Evolutionary conservation across 352 stramenopile species (phyloP), one percentile per base, ranked within the genome.

Genomic region (Globisporangium nagaii): DNA sequence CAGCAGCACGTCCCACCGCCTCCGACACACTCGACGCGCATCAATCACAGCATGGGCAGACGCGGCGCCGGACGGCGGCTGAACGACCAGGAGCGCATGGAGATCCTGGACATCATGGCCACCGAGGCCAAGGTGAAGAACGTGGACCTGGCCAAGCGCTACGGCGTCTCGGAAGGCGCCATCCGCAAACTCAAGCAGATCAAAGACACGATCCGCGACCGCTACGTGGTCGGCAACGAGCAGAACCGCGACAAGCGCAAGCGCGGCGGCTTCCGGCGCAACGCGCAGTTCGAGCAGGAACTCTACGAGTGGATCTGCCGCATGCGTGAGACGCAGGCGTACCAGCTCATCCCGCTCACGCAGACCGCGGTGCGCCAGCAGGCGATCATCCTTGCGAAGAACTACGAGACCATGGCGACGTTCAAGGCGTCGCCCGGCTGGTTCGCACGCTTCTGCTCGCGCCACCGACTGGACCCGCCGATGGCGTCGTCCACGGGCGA

Each of bases 131-230:
- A 92, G 65, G 79, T 93, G 28, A 90, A 92, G 68, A 93, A 92
- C 53, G 84, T 93, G 46, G 79, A 90, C 55, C 65, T 95, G 19
- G 85, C 82, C 22, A 90, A 92, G 62, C 74, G 73, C 36, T 95
- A 95, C 60, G 85, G 83, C 49, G 83, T 95, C 25, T 93, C 85
- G 9, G 83, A 93, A 41, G 83, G 80, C 31, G 85, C 83, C 44
- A 93, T 95, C 58, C 82, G 84, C 57, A 95, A 95, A 66, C 81
- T 93, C 46, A 90, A 91, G 67, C 83, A 95, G 64, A 89, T 93
- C 64, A 87, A 91, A 56, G 79, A 92, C 71, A 78, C 73, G 10
- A 83, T 95, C 48, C 78, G 84, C 58, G 80, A 86, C 40, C 85
- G 85, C 51, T 95, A 92, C 65, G 71, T 70, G 42, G 76, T 88